Conservation (phyloP, 78 protist species). For the Guillardia theta region DNA sequence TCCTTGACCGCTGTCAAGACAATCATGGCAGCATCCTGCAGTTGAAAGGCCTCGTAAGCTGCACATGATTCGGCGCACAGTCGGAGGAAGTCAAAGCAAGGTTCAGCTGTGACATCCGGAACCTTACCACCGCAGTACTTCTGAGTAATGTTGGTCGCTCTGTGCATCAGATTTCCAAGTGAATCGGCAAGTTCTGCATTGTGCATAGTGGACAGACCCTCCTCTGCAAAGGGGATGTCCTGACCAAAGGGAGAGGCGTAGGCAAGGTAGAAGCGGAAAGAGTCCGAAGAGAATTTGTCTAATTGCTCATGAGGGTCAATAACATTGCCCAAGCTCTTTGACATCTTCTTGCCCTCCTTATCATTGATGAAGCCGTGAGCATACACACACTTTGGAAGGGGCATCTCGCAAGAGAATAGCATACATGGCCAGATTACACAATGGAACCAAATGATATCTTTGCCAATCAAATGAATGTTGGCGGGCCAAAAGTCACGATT, state of each 20-base stretch:
- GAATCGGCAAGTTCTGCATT: slow-evolving; percentile 34
- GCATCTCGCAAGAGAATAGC: neutral
- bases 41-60: neutral
- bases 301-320: slow-evolving; percentile 60
- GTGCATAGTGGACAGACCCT: neutral
- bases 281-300: neutral
- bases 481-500: neutral
- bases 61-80: neutral
- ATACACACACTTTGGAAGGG: neutral
- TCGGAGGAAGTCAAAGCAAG: neutral
- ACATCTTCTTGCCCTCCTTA: neutral
- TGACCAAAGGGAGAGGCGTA: neutral
- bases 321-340: slow-evolving; percentile 55
- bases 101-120: neutral
- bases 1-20: neutral
- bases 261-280: slow-evolving; percentile 40
- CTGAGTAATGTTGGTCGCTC: neutral
- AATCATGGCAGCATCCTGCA: neutral
- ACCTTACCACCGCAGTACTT: slow-evolving; percentile 1
- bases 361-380: slow-evolving; percentile 47
- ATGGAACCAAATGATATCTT: slow-evolving; percentile 95
- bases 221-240: slow-evolving; percentile 37
- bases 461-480: slow-evolving; percentile 88
- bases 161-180: slow-evolving; percentile 40
- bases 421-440: slow-evolving; percentile 89